phyloP scores from a whole-genome alignment of 225 moss, liverwort and hornwort genomes.

The Antitrichia curtipendula region DNA sequence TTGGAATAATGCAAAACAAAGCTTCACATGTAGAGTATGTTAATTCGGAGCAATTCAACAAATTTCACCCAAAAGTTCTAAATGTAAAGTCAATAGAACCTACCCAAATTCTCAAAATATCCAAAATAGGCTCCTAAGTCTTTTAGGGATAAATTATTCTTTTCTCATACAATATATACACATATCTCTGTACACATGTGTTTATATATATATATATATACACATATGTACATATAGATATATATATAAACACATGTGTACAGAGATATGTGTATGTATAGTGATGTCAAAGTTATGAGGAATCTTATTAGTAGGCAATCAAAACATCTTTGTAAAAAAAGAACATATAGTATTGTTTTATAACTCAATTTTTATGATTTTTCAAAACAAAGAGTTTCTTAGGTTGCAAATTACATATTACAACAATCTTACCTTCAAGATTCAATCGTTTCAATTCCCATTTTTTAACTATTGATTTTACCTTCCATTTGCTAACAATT shows the following conservation, averaged over 20 bases:
- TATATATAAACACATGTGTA: too few relatives aligned
- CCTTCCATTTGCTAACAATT: neutral
- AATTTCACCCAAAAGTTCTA: neutral
- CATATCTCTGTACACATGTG: too few relatives aligned
- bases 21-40: neutral
- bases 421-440: neutral
- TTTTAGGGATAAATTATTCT: rapidly evolving
- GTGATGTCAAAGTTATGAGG: neutral
- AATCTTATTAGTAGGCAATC: neutral
- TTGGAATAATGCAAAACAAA: neutral
- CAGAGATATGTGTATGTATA: too few relatives aligned
- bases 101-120: neutral
- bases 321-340: neutral
- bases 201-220: too few relatives aligned
- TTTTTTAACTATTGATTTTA: neutral
- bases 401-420: neutral
- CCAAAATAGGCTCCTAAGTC: neutral
- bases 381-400: neutral
- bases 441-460: neutral
- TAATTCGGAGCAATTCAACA: neutral
- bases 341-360: neutral
- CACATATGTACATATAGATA: too few relatives aligned
- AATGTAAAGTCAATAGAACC: neutral
- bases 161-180: neutral
- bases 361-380: neutral